These are phyloP conservation scores for Tympanopsis confertula DNA, from an alignment of 2,329 filamentous ascomycete genomes.

Conservation along the genomic window DNA sequence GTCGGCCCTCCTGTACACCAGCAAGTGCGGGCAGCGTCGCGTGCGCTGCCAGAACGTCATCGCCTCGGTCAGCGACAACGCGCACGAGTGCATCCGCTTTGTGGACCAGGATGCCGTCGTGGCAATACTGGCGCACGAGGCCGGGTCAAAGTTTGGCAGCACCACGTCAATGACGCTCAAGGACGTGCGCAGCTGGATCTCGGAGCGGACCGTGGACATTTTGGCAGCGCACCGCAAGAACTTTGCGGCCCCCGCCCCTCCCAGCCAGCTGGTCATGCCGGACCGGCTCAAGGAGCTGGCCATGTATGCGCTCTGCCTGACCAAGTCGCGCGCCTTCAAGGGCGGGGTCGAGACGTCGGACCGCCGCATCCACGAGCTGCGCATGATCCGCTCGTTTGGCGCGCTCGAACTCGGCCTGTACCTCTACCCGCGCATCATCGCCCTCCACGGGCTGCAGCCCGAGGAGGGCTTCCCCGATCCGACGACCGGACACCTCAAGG, in stretches of 20 bases:
- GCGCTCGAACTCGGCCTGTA: conserved; percentile 78
- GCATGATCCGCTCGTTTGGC: conserved; percentile 80
- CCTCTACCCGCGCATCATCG: conserved; percentile 86
- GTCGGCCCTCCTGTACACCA: conserved; percentile 86
- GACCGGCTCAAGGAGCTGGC: conserved; percentile 92
- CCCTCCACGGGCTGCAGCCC: conserved; percentile 77
- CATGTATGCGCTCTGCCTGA: conserved; percentile 85
- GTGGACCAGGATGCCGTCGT: conserved; percentile 92
- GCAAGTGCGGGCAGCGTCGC: conserved; percentile 73
- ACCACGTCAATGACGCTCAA: conserved; percentile 62
- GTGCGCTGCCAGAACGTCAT: conserved; percentile 91
- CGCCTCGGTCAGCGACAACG: conserved; percentile 77
- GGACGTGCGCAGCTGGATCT: conserved; percentile 71
- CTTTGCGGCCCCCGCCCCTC: conserved; percentile 72
- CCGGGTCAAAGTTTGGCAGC: conserved; percentile 65
- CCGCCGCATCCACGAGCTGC: conserved; percentile 79
- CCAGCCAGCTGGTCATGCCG: conserved; percentile 85
- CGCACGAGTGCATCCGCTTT: conserved; percentile 78
- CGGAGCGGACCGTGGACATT: conserved; percentile 86
- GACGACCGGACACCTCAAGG: conserved; percentile 72
- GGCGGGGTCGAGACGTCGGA: conserved; percentile 83
- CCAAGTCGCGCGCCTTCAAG: conserved; percentile 90
- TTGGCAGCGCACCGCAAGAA: conserved; percentile 87
- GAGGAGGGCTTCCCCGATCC: conserved; percentile 81
- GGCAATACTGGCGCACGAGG: conserved; percentile 82